Base-by-base conservation (phyloP, 1,139 yeast genomes). In the Magnusiomyces paraingens region DNA sequence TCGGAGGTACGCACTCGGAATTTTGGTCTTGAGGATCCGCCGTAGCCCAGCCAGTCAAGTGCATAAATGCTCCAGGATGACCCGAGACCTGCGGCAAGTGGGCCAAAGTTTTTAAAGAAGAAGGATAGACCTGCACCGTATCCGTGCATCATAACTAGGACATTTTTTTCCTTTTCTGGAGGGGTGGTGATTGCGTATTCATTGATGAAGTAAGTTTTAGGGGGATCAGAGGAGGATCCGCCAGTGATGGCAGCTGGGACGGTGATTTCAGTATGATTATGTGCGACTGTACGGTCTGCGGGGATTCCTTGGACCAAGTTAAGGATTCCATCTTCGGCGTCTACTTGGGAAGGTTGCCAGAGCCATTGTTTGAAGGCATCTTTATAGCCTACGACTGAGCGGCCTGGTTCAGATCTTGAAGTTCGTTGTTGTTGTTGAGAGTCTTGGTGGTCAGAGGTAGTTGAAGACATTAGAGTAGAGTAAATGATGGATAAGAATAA, bases 81-180 rank as follows among this genome's bases (percentile, higher is more conserved):
- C 1, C 48, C 47, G 8, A 52, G 46, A 1, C 52, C 55, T 11
- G 43, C 22, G 57, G 71, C 75, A 66, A 75, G 73, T 50, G 61
- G 79, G 50, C 77, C 80, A 60, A 86, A 83, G 64, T 87, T 88
- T 53, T 90, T 74, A 58, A 86, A 86, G 71, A 81, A 89, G 64
- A 91, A 82, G 21, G 91, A 89, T 6, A 84, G 74, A 0, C 94
- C 84, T 0, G 96, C 93, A 0, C 93, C 95, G 67, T 86, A 88
- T 0, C 97, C 97, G 66, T 89, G 97, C 36, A 89, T 62, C 66
- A 89, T 75, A 5, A 87, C 86, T 20, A 84, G 61, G 62, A 80
- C 79, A 17, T 66, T 68, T 0, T 65, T 45, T 21, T 58, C 57
- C 18, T 52, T 44, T 21, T 51, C 21, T 43, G 11, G 18, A 5